Evolutionary conservation across 768 basidiomycete species (phyloP), one percentile per base, ranked within the genome.

Genomic region (Leccinum subtestaceum): DNA sequence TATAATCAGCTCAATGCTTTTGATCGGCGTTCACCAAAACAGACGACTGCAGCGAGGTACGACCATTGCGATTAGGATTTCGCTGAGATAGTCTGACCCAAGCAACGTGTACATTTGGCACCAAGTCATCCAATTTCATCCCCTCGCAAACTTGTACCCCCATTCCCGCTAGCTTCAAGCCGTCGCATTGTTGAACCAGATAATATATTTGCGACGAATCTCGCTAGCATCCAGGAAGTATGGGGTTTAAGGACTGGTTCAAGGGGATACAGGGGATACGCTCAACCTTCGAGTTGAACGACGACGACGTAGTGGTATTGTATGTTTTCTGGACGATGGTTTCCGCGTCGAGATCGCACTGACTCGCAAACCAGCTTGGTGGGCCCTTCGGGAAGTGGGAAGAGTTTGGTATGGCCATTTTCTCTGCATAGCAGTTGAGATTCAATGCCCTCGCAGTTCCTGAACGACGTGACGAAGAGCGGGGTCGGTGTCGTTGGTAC

Each of bases 381-480:
- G 1, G 66, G 67, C 11, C 67, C 67, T 43, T 55, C 67, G 0
- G 67, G 61, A 17, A 32, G 55, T 4, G 67, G 67, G 46, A 67
- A 68, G 58, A 68, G 60, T 45, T 21, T 3, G 52, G 67, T 67
- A 63, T n/a, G 59, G 10, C 13, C 12, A 17, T 47, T 13, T 4
- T 12, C 17, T 60, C 32, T 36, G 8, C n/a, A 9, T 13, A 4
- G 9, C 4, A 11, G 4, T 9, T 10, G 15, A 38, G 2, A 46
- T 9, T 52, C 19, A 48, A 55, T 5, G 2, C 10, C 6, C 8
- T 34, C 6, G 5, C 17, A 67, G 67, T 67, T 67, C 43, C 1
- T 63, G 34, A 7, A 40, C 11, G 25, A 40, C 25, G 56, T 47
- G n/a, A 60, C 67, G 2, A 50, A 21, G 2, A 46, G 43, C 4